Base-by-base conservation (phyloP, 1,139 yeast species). In the Kurtzmaniella quercitrusa region DNA sequence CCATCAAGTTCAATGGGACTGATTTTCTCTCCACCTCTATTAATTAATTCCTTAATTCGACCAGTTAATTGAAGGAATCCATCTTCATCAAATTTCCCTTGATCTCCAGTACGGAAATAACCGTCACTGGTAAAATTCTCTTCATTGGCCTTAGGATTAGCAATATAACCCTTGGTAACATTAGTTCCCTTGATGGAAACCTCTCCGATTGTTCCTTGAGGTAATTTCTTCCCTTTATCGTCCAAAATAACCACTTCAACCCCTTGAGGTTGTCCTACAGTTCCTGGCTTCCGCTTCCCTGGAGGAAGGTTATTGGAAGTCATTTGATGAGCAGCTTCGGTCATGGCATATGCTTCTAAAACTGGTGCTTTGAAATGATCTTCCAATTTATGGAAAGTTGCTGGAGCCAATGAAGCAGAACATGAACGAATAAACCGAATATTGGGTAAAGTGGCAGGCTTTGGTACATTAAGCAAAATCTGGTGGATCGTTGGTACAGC, bases 291-390 rank as follows among this genome's bases (percentile, higher is more conserved):
- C 51, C 86, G 69, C 50, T 70, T 59, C 8, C 81, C 84, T 2
- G 84, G 82, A 38, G 87, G 86, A 36, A 81, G 60, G 49, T 77
- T 75, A 59, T 82, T 82, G 7, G 87, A 80, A 11, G 86, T 79
- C 82, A 82, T 82, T 58, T 82, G 88, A 58, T 82, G 88, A 1
- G 79, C 62, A 1, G 86, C 86, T 56, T 82, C 89, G 3, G 88
- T 82, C 87, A 82, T 82, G n/a, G 88, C 88, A 55, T 82, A 82
- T 0, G 88, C 88, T 57, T 82, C 89, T 14, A 82, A 56, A 0
- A 82, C 87, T 0, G 88, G 88, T 0, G 85, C 83, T 16, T 73
- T 61, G 58, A 82, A 76, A 23, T 70, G 67, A 41, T 63, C 50
- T 52, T 82, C 88, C 39, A 82, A 65, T 53, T 74, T 69, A 43